phyloP scores from a whole-genome alignment of 768 basidiomycete species.

The Termitomyces sp. region DNA sequence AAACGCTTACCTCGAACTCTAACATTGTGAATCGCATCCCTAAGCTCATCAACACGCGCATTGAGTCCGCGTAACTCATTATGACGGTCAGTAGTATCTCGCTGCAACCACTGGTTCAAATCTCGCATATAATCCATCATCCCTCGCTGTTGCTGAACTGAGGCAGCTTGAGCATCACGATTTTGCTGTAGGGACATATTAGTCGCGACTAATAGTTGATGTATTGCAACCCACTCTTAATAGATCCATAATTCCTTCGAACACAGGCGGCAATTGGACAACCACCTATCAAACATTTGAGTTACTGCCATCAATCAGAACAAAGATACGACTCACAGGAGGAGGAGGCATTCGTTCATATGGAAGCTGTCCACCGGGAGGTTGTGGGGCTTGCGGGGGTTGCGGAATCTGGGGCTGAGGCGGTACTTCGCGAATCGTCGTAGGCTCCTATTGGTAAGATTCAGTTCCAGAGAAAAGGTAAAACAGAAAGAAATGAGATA shows the following conservation, averaged over 20 bases:
- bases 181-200: constrained; percentile 51
- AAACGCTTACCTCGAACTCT: constrained; percentile 27
- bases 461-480: too few relatives aligned
- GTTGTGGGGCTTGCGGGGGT: neutral
- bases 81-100: constrained; percentile 77
- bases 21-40: constrained; percentile 33
- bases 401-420: constrained; percentile 16
- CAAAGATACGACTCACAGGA: constrained; percentile 37
- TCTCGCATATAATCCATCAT: constrained; percentile 74
- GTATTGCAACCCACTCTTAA: constrained; percentile 43
- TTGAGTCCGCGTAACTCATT: constrained; percentile 63
- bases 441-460: constrained; percentile 1
- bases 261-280: constrained; percentile 55
- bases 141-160: constrained; percentile 75
- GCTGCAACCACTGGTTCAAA: constrained; percentile 74
- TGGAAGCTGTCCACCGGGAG: constrained; percentile 17
- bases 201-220: neutral
- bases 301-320: neutral
- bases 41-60: constrained; percentile 50
- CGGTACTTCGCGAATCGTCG: constrained; percentile 12
- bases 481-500: too few relatives aligned
- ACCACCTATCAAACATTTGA: constrained; percentile 36
- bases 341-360: constrained; percentile 46
- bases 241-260: constrained; percentile 66
- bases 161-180: constrained; percentile 65